phyloP scores from a whole-genome alignment of 2,329 filamentous ascomycete species.

The Epichloe sp. region DNA sequence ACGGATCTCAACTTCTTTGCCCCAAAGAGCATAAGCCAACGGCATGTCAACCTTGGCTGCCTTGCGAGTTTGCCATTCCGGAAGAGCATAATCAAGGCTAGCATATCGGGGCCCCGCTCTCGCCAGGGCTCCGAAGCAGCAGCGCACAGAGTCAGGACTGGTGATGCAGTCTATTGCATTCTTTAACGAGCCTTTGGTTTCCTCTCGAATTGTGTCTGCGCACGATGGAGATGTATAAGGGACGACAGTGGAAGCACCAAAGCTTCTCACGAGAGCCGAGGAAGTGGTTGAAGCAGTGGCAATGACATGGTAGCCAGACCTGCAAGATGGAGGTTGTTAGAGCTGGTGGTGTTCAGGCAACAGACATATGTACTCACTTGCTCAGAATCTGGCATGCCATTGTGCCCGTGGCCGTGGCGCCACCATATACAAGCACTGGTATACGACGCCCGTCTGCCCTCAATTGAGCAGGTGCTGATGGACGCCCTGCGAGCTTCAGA shows the following conservation, averaged over 20 bases:
- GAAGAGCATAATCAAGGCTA: not conserved
- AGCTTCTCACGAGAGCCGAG: not conserved
- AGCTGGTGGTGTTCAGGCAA: too few relatives aligned
- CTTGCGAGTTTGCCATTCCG: not conserved
- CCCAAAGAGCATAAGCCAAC: not conserved
- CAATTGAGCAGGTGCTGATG: constrained; percentile 1
- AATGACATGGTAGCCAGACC: constrained; percentile 1
- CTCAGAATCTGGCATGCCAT: constrained; percentile 17
- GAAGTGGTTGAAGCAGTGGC: not conserved
- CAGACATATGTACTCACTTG: constrained; percentile 7
- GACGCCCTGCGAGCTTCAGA: constrained; percentile 5
- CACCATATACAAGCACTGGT: constrained; percentile 18
- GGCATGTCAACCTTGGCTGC: constrained; percentile 47
- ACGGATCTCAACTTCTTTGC: not conserved
- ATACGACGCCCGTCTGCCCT: not conserved
- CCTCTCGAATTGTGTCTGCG: not conserved
- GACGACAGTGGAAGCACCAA: not conserved
- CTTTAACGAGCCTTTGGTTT: not conserved
- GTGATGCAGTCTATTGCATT: not conserved
- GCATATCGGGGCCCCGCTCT: not conserved
- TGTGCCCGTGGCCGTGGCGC: constrained; percentile 15
- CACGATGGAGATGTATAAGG: not conserved
- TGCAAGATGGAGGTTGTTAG: not conserved
- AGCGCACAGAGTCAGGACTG: not conserved
- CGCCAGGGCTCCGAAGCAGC: not conserved